Percentiles rank a stretch among this genome's conserved stretches.
Evolutionary conservation across 2,329 filamentous ascomycete species (phyloP).

Genomic region (Epichloe uncinata): DNA sequence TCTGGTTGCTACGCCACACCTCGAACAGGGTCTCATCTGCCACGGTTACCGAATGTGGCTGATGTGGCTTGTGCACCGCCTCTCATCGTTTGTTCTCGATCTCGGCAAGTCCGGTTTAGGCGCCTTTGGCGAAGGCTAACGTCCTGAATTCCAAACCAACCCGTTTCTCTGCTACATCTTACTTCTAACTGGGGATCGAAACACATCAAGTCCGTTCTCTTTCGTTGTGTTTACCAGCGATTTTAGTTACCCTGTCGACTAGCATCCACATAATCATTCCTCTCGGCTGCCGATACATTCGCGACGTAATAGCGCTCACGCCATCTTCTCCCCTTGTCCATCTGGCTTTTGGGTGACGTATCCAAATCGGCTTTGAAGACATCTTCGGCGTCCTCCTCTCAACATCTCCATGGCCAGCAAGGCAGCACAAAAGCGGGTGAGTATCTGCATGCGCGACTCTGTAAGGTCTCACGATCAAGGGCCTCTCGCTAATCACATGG

Average conservation of each 20-base stretch:
- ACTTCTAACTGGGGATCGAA: not conserved
- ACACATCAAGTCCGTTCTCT: not conserved
- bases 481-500: constrained; percentile 10
- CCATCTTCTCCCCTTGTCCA: not conserved
- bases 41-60: not conserved
- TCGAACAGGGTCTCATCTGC: not conserved
- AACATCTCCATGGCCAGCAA: constrained; percentile 51
- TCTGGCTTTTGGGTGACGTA: constrained; percentile 12
- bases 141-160: not conserved
- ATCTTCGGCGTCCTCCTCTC: not conserved
- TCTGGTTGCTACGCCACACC: not conserved
- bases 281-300: not conserved
- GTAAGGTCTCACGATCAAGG: not conserved
- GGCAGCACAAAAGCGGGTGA: constrained; percentile 58
- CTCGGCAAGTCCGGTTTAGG: not conserved
- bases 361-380: not conserved
- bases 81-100: not conserved
- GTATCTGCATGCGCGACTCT: constrained; percentile 16
- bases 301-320: not conserved
- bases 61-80: not conserved
- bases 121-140: not conserved
- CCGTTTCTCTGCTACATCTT: not conserved
- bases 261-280: not conserved
- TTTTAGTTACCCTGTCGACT: not conserved
- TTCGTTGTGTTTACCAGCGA: not conserved